Conservation (phyloP, 305 asterid species). For the Fraxinus baroniana region DNA sequence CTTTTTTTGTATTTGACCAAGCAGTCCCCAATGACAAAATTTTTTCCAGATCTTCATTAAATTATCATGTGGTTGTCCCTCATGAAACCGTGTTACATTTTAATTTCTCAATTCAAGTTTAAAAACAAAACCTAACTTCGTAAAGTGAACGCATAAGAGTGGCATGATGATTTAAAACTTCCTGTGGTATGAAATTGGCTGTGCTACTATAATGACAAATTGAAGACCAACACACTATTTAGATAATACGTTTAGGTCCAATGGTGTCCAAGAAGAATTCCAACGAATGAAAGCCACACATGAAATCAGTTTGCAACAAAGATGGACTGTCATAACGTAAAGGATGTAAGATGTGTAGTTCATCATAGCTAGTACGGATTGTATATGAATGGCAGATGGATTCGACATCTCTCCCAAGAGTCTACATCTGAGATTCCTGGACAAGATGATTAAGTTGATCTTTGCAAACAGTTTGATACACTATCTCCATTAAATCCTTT, state of each 20-base stretch:
- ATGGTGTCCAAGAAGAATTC: not conserved
- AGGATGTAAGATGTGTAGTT: too few relatives aligned
- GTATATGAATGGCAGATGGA: too few relatives aligned
- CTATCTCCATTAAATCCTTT: too few relatives aligned
- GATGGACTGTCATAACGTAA: too few relatives aligned
- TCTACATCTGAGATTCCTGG: too few relatives aligned
- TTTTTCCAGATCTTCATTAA: too few relatives aligned
- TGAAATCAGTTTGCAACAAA: constrained; percentile 10
- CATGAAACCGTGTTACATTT: not conserved
- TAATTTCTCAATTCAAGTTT: not conserved
- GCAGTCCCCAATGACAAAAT: not conserved
- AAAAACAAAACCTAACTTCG: too few relatives aligned
- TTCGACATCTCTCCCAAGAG: too few relatives aligned
- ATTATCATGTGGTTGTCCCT: not conserved
- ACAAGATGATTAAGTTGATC: too few relatives aligned
- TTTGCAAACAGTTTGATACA: too few relatives aligned
- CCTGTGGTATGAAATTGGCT: not conserved
- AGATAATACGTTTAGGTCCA: not conserved
- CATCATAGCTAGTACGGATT: too few relatives aligned
- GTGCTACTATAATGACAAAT: not conserved
- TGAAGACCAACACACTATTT: not conserved
- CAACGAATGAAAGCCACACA: not conserved
- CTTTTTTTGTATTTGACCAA: not conserved
- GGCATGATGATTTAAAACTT: not conserved
- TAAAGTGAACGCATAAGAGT: not conserved